These are phyloP conservation scores for Xylariaceae sp. DNA, from an alignment of 2,329 filamentous ascomycete genomes.

Conservation along the genomic window DNA sequence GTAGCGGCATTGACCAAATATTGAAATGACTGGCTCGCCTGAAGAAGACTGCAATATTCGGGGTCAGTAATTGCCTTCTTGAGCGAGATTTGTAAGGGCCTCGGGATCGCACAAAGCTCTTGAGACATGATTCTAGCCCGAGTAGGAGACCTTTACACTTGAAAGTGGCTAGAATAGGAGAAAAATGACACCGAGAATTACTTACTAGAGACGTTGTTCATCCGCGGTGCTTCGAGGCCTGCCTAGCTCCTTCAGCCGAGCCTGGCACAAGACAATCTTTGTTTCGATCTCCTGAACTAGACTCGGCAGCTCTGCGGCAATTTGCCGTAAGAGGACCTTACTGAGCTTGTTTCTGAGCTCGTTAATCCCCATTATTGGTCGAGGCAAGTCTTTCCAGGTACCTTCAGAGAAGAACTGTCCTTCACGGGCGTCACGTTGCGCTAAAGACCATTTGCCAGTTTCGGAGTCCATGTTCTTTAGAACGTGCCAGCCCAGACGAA, in stretches of 20 bases:
- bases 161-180: too few relatives aligned
- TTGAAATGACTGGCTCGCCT: conserved; percentile 53
- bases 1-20: conserved; percentile 51
- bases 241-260: too few relatives aligned
- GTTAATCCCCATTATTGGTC: conserved; percentile 53
- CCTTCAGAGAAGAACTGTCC: conserved; percentile 51
- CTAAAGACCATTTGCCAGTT: conserved; percentile 38
- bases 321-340: conserved; percentile 55
- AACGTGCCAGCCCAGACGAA: conserved; percentile 61
- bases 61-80: too few relatives aligned
- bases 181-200: too few relatives aligned
- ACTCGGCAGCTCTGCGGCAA: conserved; percentile 53
- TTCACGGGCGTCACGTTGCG: conserved; percentile 50
- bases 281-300: conserved; percentile 56
- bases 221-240: too few relatives aligned
- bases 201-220: too few relatives aligned
- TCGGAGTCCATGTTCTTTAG: conserved; percentile 55
- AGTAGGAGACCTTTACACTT: too few relatives aligned
- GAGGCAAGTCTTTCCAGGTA: conserved; percentile 47
- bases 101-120: too few relatives aligned
- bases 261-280: too few relatives aligned
- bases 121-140: too few relatives aligned
- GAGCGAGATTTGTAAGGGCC: too few relatives aligned
- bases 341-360: conserved; percentile 57
- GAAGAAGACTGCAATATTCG: too few relatives aligned